phyloP scores from a whole-genome alignment of 345 rosid genomes.

The Pistacia integerrima region DNA sequence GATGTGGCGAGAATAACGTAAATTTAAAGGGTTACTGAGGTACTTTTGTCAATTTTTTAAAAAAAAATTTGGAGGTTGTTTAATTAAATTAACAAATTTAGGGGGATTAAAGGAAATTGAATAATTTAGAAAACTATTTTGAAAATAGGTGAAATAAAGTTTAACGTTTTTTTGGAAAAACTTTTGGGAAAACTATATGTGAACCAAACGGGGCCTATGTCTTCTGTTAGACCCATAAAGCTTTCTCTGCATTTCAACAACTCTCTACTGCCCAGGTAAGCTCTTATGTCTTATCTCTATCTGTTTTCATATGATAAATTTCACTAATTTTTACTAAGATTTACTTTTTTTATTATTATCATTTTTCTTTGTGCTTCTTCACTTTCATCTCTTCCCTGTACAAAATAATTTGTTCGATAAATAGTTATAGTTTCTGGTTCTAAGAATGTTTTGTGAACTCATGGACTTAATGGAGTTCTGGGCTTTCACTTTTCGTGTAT shows the following conservation, averaged over 20 bases:
- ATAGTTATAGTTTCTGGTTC: neutral
- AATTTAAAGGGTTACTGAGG: too few relatives aligned
- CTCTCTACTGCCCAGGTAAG: neutral
- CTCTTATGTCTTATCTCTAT: neutral
- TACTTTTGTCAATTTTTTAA: too few relatives aligned
- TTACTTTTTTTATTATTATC: neutral
- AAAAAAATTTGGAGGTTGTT: too few relatives aligned
- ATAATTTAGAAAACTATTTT: too few relatives aligned
- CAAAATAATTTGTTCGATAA: neutral
- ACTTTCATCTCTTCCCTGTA: neutral
- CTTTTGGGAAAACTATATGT: too few relatives aligned
- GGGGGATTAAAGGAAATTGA: too few relatives aligned
- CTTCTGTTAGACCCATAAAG: neutral
- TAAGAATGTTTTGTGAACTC: neutral
- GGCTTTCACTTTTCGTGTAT: neutral
- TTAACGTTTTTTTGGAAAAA: too few relatives aligned
- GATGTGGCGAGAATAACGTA: too few relatives aligned
- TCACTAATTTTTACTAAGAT: neutral
- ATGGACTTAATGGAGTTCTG: neutral
- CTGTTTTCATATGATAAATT: too few relatives aligned
- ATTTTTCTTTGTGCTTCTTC: neutral
- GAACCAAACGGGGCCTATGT: too few relatives aligned
- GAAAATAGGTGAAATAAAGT: too few relatives aligned
- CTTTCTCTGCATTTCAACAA: neutral
- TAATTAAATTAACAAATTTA: too few relatives aligned